A percentile compares a stretch with the other conserved stretches of the same genome.
phyloP scores from a whole-genome alignment of 1,284 basidiomycete species.

The Microbotryomycetes sp. region DNA sequence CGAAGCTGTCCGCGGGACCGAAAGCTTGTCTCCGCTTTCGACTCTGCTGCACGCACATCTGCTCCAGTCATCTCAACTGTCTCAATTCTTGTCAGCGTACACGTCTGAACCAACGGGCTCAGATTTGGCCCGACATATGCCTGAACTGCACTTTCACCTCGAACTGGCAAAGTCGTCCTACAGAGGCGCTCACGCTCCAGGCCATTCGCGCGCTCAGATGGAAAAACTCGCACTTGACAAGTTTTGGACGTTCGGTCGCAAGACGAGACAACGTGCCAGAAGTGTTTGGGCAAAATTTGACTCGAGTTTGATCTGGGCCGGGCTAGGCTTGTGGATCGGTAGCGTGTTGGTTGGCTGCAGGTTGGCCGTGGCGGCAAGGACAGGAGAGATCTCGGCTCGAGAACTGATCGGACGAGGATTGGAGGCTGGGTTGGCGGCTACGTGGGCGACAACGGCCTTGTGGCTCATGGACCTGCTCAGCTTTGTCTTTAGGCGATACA shows the following conservation, averaged over 20 bases:
- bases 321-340: slow-evolving; percentile 44
- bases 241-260: slow-evolving; percentile 24
- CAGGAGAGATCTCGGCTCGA: slow-evolving; percentile 10
- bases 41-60: slow-evolving; percentile 57
- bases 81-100: slow-evolving; percentile 69
- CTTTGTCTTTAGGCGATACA: slow-evolving; percentile 9
- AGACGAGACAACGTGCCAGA: slow-evolving; percentile 42
- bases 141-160: slow-evolving; percentile 35
- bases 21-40: slow-evolving; percentile 23
- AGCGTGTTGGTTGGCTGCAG: slow-evolving; percentile 40
- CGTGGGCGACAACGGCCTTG: slow-evolving; percentile 12
- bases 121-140: slow-evolving; percentile 50
- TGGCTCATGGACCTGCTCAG: background rate
- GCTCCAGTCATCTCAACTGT: slow-evolving; percentile 70
- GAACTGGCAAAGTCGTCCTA: slow-evolving; percentile 22
- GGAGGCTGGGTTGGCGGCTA: slow-evolving; percentile 36
- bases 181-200: slow-evolving; percentile 25
- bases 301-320: slow-evolving; percentile 63
- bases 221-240: slow-evolving; percentile 20
- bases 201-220: slow-evolving; percentile 13
- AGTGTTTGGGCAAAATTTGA: slow-evolving; percentile 94
- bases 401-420: slow-evolving; percentile 18
- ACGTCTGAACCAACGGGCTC: slow-evolving; percentile 53
- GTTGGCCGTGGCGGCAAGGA: slow-evolving; percentile 32
- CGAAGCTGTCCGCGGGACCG: slow-evolving; percentile 6